These are phyloP conservation scores for Scopulariopsis brevicaulis DNA, from an alignment of 2,329 filamentous ascomycete species.

Conservation along the genomic window DNA sequence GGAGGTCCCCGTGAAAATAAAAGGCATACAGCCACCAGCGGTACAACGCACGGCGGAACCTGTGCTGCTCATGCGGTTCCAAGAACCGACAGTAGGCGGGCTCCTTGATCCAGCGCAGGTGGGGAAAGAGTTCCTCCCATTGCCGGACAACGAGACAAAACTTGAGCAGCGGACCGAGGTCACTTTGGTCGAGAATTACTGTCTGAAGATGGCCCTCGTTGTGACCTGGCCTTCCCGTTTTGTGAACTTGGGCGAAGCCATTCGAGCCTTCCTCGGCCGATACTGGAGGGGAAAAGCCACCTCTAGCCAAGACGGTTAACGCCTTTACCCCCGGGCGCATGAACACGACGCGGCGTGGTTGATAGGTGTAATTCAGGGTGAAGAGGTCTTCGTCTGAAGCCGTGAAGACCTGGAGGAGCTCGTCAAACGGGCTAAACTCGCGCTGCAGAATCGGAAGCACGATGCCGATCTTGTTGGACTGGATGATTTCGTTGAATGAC, in stretches of 20 bases:
- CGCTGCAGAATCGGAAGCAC: conserved; percentile 27
- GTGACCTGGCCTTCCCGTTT: background rate
- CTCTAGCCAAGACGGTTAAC: conserved; percentile 12
- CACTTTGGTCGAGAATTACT: conserved; percentile 18
- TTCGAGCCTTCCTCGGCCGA: background rate
- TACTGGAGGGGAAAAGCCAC: background rate
- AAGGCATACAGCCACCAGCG: conserved; percentile 43
- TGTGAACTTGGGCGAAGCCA: conserved; percentile 6
- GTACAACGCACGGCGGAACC: conserved; percentile 38
- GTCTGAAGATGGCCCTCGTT: conserved; percentile 8
- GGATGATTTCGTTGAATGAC: conserved; percentile 27
- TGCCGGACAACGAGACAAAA: conserved; percentile 22
- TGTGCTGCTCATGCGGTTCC: conserved; percentile 25
- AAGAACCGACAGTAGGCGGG: conserved; percentile 33
- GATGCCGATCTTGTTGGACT: conserved; percentile 25
- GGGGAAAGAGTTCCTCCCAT: conserved; percentile 28
- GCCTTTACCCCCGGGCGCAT: conserved; percentile 21
- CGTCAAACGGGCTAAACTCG: conserved; percentile 31
- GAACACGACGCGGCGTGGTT: conserved; percentile 25
- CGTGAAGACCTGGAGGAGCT: conserved; percentile 34
- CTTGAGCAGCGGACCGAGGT: conserved; percentile 19
- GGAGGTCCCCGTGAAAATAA: conserved; percentile 35
- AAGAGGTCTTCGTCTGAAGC: conserved; percentile 24
- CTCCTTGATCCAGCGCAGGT: conserved; percentile 33
- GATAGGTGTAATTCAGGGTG: conserved; percentile 19